phyloP scores from a whole-genome alignment of 2,329 filamentous ascomycete genomes.

The Apiospora sp. region DNA sequence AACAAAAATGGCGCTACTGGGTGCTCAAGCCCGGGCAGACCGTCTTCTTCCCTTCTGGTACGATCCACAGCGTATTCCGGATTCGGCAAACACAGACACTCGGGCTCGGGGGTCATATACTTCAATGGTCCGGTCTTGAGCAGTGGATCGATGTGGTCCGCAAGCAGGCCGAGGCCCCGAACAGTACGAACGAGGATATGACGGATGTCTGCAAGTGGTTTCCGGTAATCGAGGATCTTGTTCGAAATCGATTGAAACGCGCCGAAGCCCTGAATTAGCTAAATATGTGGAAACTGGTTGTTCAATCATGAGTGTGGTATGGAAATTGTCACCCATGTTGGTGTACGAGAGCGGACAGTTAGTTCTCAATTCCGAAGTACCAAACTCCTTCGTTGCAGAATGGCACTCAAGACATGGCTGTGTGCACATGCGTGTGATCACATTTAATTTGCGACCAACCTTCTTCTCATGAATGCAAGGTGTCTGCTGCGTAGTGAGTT shows the following conservation, averaged over 20 bases:
- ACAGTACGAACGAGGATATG: slow-evolving; percentile 43
- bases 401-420: no score
- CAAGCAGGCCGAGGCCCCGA: slow-evolving; percentile 39
- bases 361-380: no score
- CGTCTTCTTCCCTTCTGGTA: slow-evolving; percentile 45
- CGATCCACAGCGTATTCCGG: slow-evolving; percentile 46
- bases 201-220: slow-evolving; percentile 23
- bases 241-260: slow-evolving; percentile 21
- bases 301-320: no score
- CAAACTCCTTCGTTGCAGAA: no score
- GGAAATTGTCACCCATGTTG: no score
- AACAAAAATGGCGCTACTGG: slow-evolving; percentile 41
- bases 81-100: slow-evolving; percentile 38
- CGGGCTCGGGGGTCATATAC: slow-evolving; percentile 44
- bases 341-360: no score
- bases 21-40: slow-evolving; percentile 45
- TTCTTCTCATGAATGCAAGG: no score
- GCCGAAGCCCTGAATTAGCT: not conserved
- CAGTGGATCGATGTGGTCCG: slow-evolving; percentile 42
- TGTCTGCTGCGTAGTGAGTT: no score
- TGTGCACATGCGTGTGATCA: no score
- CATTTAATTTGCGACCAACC: no score
- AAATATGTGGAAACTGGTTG: not conserved
- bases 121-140: slow-evolving; percentile 44
- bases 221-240: slow-evolving; percentile 20